phyloP scores from a whole-genome alignment of 1,284 basidiomycete species.

The Tylopilus orsonianus region DNA sequence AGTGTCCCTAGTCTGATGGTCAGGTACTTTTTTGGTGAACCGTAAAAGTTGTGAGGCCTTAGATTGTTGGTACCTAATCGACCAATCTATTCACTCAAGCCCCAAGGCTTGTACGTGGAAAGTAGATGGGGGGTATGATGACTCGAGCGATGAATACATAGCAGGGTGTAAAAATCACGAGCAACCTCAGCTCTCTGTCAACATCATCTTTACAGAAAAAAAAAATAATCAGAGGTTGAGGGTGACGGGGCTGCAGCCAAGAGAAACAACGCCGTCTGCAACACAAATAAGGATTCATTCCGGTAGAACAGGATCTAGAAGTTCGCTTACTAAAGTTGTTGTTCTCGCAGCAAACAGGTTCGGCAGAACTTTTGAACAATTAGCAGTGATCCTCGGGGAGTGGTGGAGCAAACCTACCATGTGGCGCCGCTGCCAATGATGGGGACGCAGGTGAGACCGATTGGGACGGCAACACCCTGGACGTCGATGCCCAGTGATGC shows the following conservation, averaged over 20 bases:
- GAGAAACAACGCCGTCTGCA: not conserved
- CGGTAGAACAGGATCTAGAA: not conserved
- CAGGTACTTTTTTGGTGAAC: too few species aligned
- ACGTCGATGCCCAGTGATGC: not conserved
- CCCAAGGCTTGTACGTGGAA: too few species aligned
- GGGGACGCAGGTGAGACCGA: not conserved
- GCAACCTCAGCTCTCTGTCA: not conserved
- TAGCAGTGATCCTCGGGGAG: not conserved
- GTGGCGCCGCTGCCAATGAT: not conserved
- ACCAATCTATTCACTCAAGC: too few species aligned
- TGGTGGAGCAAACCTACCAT: not conserved
- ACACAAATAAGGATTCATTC: not conserved
- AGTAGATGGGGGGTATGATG: not conserved
- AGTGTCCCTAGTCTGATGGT: too few species aligned
- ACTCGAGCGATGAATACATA: not conserved
- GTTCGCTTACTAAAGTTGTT: conserved; percentile 3
- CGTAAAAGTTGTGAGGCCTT: too few species aligned
- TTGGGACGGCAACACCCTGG: not conserved
- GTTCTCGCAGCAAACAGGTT: conserved; percentile 8
- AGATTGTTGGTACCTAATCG: too few species aligned
- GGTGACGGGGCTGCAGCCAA: conserved; percentile 3
- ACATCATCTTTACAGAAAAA: not conserved
- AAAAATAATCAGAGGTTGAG: conserved; percentile 1
- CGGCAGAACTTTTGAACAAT: not conserved
- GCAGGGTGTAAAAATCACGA: not conserved